Evolutionary conservation across 83 land plant genomes (phyloP).

Genomic region (Diphasiastrum complanatum): DNA sequence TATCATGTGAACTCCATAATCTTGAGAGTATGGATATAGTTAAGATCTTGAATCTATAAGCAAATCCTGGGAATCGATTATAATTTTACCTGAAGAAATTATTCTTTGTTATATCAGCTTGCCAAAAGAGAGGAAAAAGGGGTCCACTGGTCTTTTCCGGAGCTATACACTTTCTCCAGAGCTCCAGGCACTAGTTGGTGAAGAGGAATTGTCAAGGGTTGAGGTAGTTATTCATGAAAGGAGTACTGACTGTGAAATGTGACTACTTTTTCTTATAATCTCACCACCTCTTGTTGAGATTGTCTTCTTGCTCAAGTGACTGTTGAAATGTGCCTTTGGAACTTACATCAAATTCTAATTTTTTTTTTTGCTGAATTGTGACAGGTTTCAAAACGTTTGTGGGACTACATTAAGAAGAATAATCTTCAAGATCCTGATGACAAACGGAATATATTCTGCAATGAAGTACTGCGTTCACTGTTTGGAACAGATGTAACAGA

Average conservation of each 20-base stretch:
- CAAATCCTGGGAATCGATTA: no score
- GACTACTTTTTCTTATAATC: neutral
- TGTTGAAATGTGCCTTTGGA: neutral
- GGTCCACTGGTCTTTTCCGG: no score
- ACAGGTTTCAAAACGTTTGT: slow-evolving; percentile 1
- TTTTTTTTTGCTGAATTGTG: neutral
- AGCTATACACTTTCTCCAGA: neutral
- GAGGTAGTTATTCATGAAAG: neutral
- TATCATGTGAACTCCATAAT: no score
- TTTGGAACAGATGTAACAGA: neutral
- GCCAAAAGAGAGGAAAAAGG: no score
- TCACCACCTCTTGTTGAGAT: neutral
- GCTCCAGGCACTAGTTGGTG: neutral
- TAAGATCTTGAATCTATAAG: no score
- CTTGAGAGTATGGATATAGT: no score
- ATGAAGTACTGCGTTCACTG: neutral
- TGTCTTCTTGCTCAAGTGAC: neutral
- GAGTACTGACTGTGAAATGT: neutral
- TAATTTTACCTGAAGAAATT: no score
- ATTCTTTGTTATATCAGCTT: no score
- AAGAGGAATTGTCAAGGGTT: neutral
- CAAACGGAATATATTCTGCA: slow-evolving; percentile 2
- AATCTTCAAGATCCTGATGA: neutral
- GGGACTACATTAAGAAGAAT: slow-evolving; percentile 10
- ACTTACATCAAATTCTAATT: neutral